Conservation (phyloP, 2,329 filamentous ascomycete genomes). For the Ceratocystis cubensis region DNA sequence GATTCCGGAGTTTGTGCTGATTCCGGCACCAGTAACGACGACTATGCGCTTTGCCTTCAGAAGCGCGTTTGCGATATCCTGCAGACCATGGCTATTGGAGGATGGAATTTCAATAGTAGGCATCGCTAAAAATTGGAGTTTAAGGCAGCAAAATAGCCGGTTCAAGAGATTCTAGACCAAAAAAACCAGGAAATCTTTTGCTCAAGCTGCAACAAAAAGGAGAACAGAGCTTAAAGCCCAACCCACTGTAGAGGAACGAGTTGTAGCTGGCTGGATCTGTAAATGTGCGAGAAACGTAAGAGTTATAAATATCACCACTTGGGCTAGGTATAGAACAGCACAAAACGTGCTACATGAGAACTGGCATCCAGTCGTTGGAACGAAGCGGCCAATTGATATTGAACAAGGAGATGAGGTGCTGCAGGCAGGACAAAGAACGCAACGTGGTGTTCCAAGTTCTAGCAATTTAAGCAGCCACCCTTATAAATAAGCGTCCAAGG, state of each 20-base stretch:
- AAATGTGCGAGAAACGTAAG: not conserved
- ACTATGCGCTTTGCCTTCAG: conserved; percentile 56
- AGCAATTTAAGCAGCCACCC: not conserved
- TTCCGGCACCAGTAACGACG: conserved; percentile 59
- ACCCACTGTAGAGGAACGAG: not conserved
- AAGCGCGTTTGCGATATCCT: conserved; percentile 51
- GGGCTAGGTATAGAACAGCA: not conserved
- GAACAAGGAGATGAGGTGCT: not conserved
- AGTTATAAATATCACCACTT: not conserved
- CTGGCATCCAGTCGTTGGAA: not conserved
- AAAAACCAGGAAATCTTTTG: not conserved
- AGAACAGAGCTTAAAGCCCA: not conserved
- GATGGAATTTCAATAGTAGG: conserved; percentile 45
- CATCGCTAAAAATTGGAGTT: conserved; percentile 32
- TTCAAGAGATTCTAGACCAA: not conserved
- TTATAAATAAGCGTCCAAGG: not conserved
- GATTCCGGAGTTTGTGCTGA: conserved; percentile 65
- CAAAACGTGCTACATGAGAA: conserved; percentile 7
- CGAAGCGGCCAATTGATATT: not conserved
- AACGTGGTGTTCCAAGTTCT: not conserved
- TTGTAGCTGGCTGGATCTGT: not conserved
- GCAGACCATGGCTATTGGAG: conserved; percentile 42
- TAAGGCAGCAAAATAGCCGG: not conserved
- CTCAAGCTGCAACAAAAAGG: too few relatives aligned
- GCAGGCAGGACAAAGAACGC: not conserved